Evolutionary conservation across 495 filamentous ascomycete genomes (phyloP), one percentile per base, ranked within the genome.

Genomic region (Oidiodendron maius): DNA sequence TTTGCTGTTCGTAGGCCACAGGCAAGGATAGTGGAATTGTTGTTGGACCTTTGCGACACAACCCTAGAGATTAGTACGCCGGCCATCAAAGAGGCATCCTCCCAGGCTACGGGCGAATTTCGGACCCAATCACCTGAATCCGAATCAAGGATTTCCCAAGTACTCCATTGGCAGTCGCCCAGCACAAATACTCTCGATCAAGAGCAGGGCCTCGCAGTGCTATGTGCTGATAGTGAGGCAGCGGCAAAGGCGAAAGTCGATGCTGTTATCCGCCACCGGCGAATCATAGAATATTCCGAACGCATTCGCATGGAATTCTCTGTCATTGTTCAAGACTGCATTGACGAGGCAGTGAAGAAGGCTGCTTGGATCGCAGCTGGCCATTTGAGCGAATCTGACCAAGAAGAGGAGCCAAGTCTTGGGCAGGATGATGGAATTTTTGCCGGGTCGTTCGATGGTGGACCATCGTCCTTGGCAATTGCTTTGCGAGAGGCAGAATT

Each of bases 21-120:
- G 40, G 83, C 88, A 44, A 80, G 94, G 39, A 94, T 97, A 48
- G 93, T 97, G 5, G 94, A 97, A 65, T 71, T 98, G 40, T 76
- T 98, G 25, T 76, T 97, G 5, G 93, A 98, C 67, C 76, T 98
- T 4, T 97, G 93, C 61, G 93, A 98, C 64, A 98, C 93, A 2
- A 82, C 94, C 4, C 70, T 96, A 40, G 94, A 97, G 65, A 95
- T 98, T 56, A 96, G 82, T 67, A 88, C 88, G 17, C 90, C 93
- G 3, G 80, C 88, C 21, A 86, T 97, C 59, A 96, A 94, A 61
- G 89, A 96, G 46, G 72, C 77, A 4, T 74, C 81, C 4, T 70
- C 73, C 4, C 82, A 87, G 38, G 75, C 75, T 51, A 66, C 73
- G 3, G 81, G 81, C 32, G 83, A 87, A 25, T 81, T 96, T 44